Percentiles rank a stretch among this genome's conserved stretches.
Evolutionary conservation across 306 rosid species (phyloP).

Genomic region (Begonia masoniana): DNA sequence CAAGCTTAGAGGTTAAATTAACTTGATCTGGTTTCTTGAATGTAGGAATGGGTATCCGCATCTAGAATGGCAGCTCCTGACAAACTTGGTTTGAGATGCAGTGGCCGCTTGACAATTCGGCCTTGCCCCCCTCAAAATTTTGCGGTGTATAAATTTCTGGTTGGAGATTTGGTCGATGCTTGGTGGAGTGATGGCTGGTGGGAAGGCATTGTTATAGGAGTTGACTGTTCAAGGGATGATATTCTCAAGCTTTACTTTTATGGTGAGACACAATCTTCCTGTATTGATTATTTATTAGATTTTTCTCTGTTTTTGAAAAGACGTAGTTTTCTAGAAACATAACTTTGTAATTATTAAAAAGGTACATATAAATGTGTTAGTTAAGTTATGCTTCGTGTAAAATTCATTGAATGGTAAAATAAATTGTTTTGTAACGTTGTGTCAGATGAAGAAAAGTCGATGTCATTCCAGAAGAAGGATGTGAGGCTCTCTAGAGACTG

Average conservation of each 20-base stretch:
- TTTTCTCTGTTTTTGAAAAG: too few relatives aligned
- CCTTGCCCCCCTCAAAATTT: constrained; percentile 37
- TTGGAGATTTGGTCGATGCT: constrained; percentile 68
- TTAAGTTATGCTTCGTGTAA: too few relatives aligned
- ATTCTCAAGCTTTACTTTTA: constrained; percentile 49
- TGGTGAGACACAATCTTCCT: constrained; percentile 25
- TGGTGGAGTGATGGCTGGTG: constrained; percentile 90
- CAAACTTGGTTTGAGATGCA: constrained; percentile 52
- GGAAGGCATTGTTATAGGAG: constrained; percentile 62
- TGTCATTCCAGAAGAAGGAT: constrained; percentile 27
- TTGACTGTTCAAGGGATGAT: constrained; percentile 26
- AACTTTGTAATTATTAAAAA: too few relatives aligned
- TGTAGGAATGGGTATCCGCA: constrained; percentile 75
- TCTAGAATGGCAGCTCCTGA: constrained; percentile 53
- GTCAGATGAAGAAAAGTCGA: constrained; percentile 48
- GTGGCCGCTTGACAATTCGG: constrained; percentile 58
- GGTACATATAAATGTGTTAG: too few relatives aligned
- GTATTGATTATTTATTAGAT: too few relatives aligned
- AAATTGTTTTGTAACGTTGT: constrained; percentile 1
- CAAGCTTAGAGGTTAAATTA: background rate
- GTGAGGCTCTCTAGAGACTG: constrained; percentile 57
- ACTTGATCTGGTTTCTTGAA: constrained; percentile 10
- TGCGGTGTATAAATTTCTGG: constrained; percentile 18
- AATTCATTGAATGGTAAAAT: too few relatives aligned
- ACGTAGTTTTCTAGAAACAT: too few relatives aligned